Evolutionary conservation across 148 eudicot genomes (phyloP), one percentile per base, ranked within the genome.

Genomic region (Vaccinium vitisidaea): DNA sequence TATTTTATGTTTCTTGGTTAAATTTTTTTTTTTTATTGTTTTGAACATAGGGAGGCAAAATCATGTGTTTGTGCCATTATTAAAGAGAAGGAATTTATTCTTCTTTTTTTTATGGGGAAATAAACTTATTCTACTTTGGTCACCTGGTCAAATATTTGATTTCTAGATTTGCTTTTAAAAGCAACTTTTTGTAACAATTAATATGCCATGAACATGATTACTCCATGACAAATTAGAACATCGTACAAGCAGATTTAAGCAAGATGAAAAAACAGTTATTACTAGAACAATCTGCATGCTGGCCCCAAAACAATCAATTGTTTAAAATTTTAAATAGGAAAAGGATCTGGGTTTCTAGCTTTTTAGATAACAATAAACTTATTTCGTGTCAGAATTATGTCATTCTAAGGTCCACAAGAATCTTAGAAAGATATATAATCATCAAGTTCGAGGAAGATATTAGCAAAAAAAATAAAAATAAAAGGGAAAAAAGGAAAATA

Each of bases 191-290:
- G 39, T 36, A 36, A 49, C 55, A 6, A 50, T 25, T 8, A 76
- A 11, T n/a, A 21, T 23, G 21, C 61, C 36, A 32, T 32, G 36
- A 32, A 32, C 30, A 39, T 80, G 59, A 61, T 80, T 80, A 61
- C 53, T 58, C 82, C 30, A 58, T 59, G 25, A 36, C 43, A 80
- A 77, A 39, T 32, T 59, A 43, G n/a, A 59, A 39, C 71, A 80
- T 80, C 50, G 46, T 70, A 58, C 5, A 19, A 11, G 14, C 36
- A 80, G 23, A 79, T 27, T 30, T 2, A 3, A 3, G 25, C 36
- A 32, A 75, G 46, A 48, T 13, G 58, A 56, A 56, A 14, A 56
- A 7, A 6, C 59, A 4, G 36, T 32, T 32, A n/a, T 25, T 8
- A 76, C n/a, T n/a, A 21, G 12, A 36, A 36, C 39, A 36, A 36